phyloP scores from a whole-genome alignment of 2,329 filamentous ascomycete genomes.

The Fusarium dlaminii region DNA sequence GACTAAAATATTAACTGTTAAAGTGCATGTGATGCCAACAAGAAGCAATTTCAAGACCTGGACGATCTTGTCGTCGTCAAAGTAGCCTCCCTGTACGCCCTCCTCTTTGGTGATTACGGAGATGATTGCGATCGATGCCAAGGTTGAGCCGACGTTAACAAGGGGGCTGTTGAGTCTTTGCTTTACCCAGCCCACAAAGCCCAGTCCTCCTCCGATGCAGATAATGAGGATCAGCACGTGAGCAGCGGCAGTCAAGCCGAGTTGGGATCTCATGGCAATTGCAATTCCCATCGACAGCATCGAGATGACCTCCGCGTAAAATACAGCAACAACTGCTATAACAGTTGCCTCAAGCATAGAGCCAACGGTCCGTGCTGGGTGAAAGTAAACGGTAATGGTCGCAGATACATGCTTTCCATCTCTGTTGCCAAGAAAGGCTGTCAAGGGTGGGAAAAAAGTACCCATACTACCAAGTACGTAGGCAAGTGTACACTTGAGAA shows the following conservation, averaged over 20 bases:
- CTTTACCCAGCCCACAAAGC: slow-evolving; percentile 89
- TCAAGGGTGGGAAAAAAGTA: slow-evolving; percentile 81
- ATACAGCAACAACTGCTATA: slow-evolving; percentile 79
- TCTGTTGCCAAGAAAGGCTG: slow-evolving; percentile 78
- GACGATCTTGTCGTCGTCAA: slow-evolving; percentile 82
- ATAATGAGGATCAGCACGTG: slow-evolving; percentile 82
- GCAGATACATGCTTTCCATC: slow-evolving; percentile 95
- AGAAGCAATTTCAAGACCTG: slow-evolving; percentile 86
- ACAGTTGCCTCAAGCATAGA: slow-evolving; percentile 89
- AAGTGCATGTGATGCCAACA: slow-evolving; percentile 78
- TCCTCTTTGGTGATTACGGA: slow-evolving; percentile 92
- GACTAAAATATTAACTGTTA: slow-evolving; percentile 78
- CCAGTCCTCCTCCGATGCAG: slow-evolving; percentile 86
- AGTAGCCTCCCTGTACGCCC: slow-evolving; percentile 81
- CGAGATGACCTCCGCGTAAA: slow-evolving; percentile 75
- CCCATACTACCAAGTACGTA: slow-evolving; percentile 88
- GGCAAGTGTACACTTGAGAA: slow-evolving; percentile 90
- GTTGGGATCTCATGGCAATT: slow-evolving; percentile 75
- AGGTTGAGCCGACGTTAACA: slow-evolving; percentile 85
- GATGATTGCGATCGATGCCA: slow-evolving; percentile 89
- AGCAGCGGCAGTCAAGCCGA: slow-evolving; percentile 74
- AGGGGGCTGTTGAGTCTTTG: slow-evolving; percentile 80
- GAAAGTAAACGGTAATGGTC: slow-evolving; percentile 94
- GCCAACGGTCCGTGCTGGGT: slow-evolving; percentile 84
- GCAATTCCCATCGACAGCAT: slow-evolving; percentile 90